Percentiles rank a stretch among this genome's conserved stretches.
phyloP scores from a whole-genome alignment of 805 yeast genomes.

The Torulaspora microellipsoides region DNA sequence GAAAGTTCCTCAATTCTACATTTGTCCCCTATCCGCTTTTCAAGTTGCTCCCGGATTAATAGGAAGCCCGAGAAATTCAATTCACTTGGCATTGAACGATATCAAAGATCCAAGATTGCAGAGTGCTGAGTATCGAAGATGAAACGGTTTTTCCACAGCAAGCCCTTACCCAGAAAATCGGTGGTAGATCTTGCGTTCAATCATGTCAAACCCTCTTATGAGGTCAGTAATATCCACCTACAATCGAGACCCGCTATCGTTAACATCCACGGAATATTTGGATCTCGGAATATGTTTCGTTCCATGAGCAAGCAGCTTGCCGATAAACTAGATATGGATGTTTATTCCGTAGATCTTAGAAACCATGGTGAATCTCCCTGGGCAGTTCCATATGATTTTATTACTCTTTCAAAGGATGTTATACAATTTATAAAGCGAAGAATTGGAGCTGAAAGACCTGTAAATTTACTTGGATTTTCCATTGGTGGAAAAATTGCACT shows the following conservation, averaged over 20 bases:
- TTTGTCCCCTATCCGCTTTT: no score
- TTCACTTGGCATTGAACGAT: no score
- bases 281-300: conserved; percentile 43
- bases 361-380: conserved; percentile 52
- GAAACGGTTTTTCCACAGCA: conserved; percentile 7
- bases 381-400: conserved; percentile 44
- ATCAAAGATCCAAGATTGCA: neutral
- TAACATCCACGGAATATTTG: conserved; percentile 52
- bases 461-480: conserved; percentile 48
- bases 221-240: neutral
- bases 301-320: conserved; percentile 38
- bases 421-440: conserved; percentile 32
- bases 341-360: conserved; percentile 47
- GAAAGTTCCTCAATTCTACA: no score
- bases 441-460: conserved; percentile 25
- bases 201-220: conserved; percentile 14
- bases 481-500: conserved; percentile 60
- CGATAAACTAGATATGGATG: conserved; percentile 31
- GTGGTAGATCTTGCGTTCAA: conserved; percentile 22
- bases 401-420: conserved; percentile 42
- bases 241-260: conserved; percentile 38
- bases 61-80: no score
- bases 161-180: conserved; percentile 16
- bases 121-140: neutral
- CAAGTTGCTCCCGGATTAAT: no score